These are phyloP conservation scores for Penicillium sp. DNA, from an alignment of 2,329 filamentous ascomycete genomes.

Conservation along the genomic window DNA sequence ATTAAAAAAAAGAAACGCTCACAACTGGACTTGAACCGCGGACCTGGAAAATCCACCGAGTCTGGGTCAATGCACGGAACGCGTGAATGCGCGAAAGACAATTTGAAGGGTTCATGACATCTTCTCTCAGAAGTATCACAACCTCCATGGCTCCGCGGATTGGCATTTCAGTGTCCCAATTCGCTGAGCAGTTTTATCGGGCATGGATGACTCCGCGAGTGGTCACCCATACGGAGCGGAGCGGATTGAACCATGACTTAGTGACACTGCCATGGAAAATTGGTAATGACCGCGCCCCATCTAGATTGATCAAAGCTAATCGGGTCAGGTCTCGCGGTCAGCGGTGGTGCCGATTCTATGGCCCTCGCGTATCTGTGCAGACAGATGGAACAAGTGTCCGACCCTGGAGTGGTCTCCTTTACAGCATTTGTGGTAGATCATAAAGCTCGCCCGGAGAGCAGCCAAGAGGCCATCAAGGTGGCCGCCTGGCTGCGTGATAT, in stretches of 20 bases:
- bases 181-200: conserved; percentile 27
- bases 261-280: conserved; percentile 23
- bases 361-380: conserved; percentile 74
- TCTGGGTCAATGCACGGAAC: not conserved
- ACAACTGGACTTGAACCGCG: not conserved
- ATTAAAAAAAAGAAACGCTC: not conserved
- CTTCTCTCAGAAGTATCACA: not conserved
- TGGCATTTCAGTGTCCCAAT: conserved; percentile 27
- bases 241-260: conserved; percentile 5
- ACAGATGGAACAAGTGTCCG: conserved; percentile 35
- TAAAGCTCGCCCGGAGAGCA: conserved; percentile 52
- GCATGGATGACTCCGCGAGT: conserved; percentile 26
- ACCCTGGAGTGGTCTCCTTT: conserved; percentile 30
- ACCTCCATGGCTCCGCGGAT: conserved; percentile 13
- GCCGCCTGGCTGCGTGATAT: conserved; percentile 42
- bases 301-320: conserved; percentile 4
- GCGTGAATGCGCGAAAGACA: not conserved
- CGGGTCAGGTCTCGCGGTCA: conserved; percentile 67
- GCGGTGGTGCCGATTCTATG: conserved; percentile 97
- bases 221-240: conserved; percentile 7
- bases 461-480: conserved; percentile 52
- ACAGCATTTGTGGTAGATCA: conserved; percentile 61
- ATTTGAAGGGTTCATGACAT: not conserved
- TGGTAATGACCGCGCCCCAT: conserved; percentile 21
- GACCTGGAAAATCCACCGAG: not conserved